A percentile compares a stretch with the other conserved stretches of the same genome.
These are phyloP conservation scores for Exophiala mesophila DNA, from an alignment of 2,329 filamentous ascomycete species.

Conservation along the genomic window DNA sequence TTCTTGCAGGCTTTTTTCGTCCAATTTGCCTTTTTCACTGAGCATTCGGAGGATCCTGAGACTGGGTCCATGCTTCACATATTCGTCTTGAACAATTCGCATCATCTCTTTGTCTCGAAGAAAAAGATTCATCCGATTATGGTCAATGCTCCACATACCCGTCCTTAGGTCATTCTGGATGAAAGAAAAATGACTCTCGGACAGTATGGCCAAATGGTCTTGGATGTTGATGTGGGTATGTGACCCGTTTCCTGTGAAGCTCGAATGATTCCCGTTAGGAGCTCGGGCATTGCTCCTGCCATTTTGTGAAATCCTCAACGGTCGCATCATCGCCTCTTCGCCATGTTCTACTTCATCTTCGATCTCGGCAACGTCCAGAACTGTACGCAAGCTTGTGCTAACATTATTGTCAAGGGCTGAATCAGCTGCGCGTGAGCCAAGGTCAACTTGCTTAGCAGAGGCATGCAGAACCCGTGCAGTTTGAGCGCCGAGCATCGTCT, in stretches of 20 bases:
- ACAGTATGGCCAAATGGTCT: slow-evolving; percentile 47
- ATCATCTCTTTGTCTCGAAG: slow-evolving; percentile 77
- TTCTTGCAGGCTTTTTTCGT: slow-evolving; percentile 81
- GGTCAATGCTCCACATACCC: slow-evolving; percentile 80
- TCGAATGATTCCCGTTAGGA: neutral
- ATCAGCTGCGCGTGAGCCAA: slow-evolving; percentile 20
- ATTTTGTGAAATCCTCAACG: neutral
- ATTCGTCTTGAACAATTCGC: slow-evolving; percentile 49
- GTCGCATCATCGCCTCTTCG: neutral
- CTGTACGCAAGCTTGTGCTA: neutral
- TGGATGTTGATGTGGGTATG: slow-evolving; percentile 24
- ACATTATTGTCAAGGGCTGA: slow-evolving; percentile 1
- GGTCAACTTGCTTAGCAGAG: slow-evolving; percentile 43
- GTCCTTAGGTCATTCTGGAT: slow-evolving; percentile 44
- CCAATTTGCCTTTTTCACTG: slow-evolving; percentile 81
- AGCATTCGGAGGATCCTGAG: slow-evolving; percentile 80
- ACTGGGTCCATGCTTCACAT: slow-evolving; percentile 11
- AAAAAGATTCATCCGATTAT: slow-evolving; percentile 63
- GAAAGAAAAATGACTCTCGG: slow-evolving; percentile 38
- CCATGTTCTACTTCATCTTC: slow-evolving; percentile 2
- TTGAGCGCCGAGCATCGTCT: slow-evolving; percentile 11
- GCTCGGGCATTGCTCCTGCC: slow-evolving; percentile 7
- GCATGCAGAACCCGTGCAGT: slow-evolving; percentile 13
- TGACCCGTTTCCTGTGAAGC: neutral
- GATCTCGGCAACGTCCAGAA: slow-evolving; percentile 11